These are phyloP conservation scores for Alternaria sp. DNA, from an alignment of 2,329 filamentous ascomycete species.

Conservation along the genomic window DNA sequence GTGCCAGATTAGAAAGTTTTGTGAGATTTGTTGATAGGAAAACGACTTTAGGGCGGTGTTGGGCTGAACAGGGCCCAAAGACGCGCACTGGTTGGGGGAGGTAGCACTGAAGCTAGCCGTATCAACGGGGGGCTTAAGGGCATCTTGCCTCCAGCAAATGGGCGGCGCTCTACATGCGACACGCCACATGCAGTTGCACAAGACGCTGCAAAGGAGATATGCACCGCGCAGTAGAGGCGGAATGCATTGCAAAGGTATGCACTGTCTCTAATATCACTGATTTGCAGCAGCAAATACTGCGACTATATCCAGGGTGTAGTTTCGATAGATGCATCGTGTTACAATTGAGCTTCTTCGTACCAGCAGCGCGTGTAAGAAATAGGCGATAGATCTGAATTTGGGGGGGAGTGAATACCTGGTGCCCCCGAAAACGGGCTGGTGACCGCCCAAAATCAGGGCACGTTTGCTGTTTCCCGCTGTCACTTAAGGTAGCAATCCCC, in stretches of 20 bases:
- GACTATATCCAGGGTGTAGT: background rate
- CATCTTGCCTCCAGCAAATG: constrained; percentile 12
- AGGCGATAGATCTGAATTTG: background rate
- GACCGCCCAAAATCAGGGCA: constrained; percentile 8
- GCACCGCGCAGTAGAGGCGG: background rate
- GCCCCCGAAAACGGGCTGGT: constrained; percentile 5
- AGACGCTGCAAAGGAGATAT: background rate
- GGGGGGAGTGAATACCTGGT: background rate
- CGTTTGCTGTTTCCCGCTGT: constrained; percentile 12
- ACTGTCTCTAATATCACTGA: background rate
- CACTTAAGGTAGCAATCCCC: constrained; percentile 18
- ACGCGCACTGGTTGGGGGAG: background rate
- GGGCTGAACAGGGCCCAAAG: background rate
- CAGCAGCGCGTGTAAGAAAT: background rate
- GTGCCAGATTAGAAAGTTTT: background rate
- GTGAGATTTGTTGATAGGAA: background rate
- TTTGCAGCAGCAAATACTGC: background rate
- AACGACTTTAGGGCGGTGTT: background rate
- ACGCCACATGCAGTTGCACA: constrained; percentile 7
- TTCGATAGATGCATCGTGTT: background rate
- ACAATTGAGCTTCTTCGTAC: background rate
- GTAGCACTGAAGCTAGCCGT: constrained; percentile 1
- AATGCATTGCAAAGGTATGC: background rate
- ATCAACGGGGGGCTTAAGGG: background rate
- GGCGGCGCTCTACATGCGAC: constrained; percentile 21